These are phyloP conservation scores for Glebionis coronaria DNA, from an alignment of 129 eudicot species.

Conservation along the genomic window DNA sequence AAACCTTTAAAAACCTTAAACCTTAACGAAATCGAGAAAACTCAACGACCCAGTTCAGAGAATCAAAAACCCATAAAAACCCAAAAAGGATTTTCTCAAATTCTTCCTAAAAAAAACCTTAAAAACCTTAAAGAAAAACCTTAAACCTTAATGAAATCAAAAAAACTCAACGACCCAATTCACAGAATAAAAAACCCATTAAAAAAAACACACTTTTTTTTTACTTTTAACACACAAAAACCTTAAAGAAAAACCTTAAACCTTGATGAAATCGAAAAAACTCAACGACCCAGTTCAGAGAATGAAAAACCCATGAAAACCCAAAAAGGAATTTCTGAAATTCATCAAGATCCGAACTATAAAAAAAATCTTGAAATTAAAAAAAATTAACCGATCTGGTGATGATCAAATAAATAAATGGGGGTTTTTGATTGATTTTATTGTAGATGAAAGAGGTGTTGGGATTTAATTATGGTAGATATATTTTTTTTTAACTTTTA, in stretches of 20 bases:
- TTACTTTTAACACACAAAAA: too few species aligned
- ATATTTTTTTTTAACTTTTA: constrained; percentile 1
- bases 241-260: too few species aligned
- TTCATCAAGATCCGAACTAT: constrained; percentile 31
- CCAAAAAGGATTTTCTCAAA: too few species aligned
- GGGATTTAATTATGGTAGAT: constrained; percentile 11
- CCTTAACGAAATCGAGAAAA: constrained; percentile 23
- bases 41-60: constrained; percentile 38
- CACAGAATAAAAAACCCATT: constrained; percentile 32
- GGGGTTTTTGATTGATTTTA: constrained; percentile 3
- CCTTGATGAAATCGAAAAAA: too few species aligned
- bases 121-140: constrained; percentile 13
- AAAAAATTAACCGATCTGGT: constrained; percentile 14
- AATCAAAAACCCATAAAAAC: too few species aligned
- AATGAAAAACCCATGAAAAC: constrained; percentile 51
- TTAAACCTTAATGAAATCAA: constrained; percentile 17
- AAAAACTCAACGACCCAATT: constrained; percentile 40
- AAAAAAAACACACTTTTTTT: too few species aligned
- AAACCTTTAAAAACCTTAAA: constrained; percentile 16
- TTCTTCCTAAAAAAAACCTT: constrained; percentile 17
- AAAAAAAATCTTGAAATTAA: neutral
- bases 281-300: too few species aligned
- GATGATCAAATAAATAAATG: constrained; percentile 20
- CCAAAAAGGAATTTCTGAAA: constrained; percentile 22
- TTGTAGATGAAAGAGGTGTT: neutral